Evolutionary conservation across 2,329 filamentous ascomycete genomes (phyloP), one percentile per base, ranked within the genome.

Genomic region (Malbranchea zuffiana): DNA sequence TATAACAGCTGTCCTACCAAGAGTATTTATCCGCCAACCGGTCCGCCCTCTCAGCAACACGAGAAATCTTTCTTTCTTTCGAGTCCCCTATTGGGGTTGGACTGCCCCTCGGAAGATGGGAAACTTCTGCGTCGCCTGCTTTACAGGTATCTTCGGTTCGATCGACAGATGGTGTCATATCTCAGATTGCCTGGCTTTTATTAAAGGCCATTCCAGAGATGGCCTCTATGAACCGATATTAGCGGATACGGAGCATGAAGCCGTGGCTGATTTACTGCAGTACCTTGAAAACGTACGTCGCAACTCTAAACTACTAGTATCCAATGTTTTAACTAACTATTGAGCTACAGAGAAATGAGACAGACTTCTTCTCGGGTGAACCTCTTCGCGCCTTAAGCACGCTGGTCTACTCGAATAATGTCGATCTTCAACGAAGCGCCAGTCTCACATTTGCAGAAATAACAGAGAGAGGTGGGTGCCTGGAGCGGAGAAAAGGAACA

Each of bases 371-470:
- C 65, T 80, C 83, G 24, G 90, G 90, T 62, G 87, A 95, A 56
- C 90, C 90, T 30, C 76, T 98, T 40, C 82, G 82, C 62, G 88
- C 90, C 30, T 68, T 98, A 40, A 95, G 85, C 63, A 98, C 88
- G 8, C 74, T 98, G 17, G 90, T 98, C 40, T 98, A 94, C 61
- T 98, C 90, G 40, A 87, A 96, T 62, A 98, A 98, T 66, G 87
- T 98, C 58, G 90, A 98, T 60, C 72, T 98, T 36, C 90, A 98
- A 66, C 76, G 90, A 48, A 96, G 90, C 65, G 90, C 90, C 36
- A 96, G 88, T 60, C 74, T 98, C 61, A 98, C 90, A 2, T 98
- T 98, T 70, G 90, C 90, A 43, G 90, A 98, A 61, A 98, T 98
- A 50, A 98, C 90, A 25, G 90, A 98, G 65, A 69, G 88, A 84